A percentile compares a stretch with the other conserved stretches of the same genome.
Conservation (phyloP, 31 red algal genomes). For the Porphyra umbilicalis region DNA sequence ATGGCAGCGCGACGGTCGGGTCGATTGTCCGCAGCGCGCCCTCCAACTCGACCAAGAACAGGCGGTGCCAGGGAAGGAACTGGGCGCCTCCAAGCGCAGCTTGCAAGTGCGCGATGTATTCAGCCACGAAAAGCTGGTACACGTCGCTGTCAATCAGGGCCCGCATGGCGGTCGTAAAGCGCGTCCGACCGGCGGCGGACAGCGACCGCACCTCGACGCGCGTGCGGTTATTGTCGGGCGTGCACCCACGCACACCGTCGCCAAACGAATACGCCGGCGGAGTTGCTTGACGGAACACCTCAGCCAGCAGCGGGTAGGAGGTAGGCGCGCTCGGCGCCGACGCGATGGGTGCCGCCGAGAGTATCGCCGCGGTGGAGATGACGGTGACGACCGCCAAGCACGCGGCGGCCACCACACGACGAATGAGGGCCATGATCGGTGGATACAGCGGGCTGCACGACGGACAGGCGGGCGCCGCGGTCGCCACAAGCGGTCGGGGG, state of each 20-base stretch:
- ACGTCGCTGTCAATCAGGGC: background rate
- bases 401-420: no score
- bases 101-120: slow-evolving; percentile 15
- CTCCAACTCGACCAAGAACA: slow-evolving; percentile 45
- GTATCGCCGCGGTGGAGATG: no score
- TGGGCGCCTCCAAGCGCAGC: slow-evolving; percentile 50
- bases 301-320: no score
- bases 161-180: background rate
- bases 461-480: no score
- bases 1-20: slow-evolving; percentile 42
- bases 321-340: no score
- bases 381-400: no score
- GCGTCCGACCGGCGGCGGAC: background rate
- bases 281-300: no score
- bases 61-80: slow-evolving; percentile 63
- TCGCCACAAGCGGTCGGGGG: no score
- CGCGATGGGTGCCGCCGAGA: no score
- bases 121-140: slow-evolving; percentile 1
- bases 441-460: no score
- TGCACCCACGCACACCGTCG: background rate
- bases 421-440: no score
- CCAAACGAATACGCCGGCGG: background rate
- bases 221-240: background rate
- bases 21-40: slow-evolving; percentile 30
- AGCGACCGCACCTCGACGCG: background rate